A percentile compares a stretch with the other conserved stretches of the same genome.
Evolutionary conservation across 225 moss, liverwort and hornwort genomes (phyloP).

Genomic region (Bryum argenteum): DNA sequence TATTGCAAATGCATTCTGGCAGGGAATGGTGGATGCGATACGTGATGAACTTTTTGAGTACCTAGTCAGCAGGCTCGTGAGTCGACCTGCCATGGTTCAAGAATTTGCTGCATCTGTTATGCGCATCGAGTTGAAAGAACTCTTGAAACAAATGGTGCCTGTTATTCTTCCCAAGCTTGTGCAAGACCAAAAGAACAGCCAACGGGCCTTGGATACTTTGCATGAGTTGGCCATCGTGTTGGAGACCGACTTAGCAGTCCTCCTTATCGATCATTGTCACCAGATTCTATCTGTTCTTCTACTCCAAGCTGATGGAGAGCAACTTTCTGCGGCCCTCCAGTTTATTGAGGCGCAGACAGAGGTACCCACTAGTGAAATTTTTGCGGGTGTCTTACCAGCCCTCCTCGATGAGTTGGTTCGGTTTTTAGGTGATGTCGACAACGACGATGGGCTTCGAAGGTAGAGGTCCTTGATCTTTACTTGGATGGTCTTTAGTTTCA

Average conservation of each 20-base stretch:
- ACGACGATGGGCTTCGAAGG: slow-evolving; percentile 88
- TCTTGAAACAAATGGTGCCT: slow-evolving; percentile 89
- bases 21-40: slow-evolving; percentile 76
- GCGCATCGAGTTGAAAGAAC: slow-evolving; percentile 64
- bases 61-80: slow-evolving; percentile 76
- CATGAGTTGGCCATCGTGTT: slow-evolving; percentile 83
- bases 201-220: slow-evolving; percentile 71
- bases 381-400: slow-evolving; percentile 79
- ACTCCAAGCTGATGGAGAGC: slow-evolving; percentile 89
- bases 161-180: slow-evolving; percentile 94
- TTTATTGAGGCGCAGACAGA: slow-evolving; percentile 98
- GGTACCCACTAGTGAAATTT: slow-evolving; percentile 84
- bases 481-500: slow-evolving; percentile 18
- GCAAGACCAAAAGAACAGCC: slow-evolving; percentile 80
- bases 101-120: slow-evolving; percentile 88
- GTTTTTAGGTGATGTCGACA: slow-evolving; percentile 89
- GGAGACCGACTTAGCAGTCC: slow-evolving; percentile 71
- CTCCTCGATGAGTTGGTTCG: slow-evolving; percentile 94
- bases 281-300: slow-evolving; percentile 88
- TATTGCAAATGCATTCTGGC: slow-evolving; percentile 25
- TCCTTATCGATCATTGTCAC: slow-evolving; percentile 86
- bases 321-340: slow-evolving; percentile 89
- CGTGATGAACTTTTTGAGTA: slow-evolving; percentile 95
- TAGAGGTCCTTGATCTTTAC: slow-evolving; percentile 29
- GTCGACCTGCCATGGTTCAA: slow-evolving; percentile 81